Evolutionary conservation across 345 rosid genomes (phyloP).

Genomic region (Hibiscus tridactylites): DNA sequence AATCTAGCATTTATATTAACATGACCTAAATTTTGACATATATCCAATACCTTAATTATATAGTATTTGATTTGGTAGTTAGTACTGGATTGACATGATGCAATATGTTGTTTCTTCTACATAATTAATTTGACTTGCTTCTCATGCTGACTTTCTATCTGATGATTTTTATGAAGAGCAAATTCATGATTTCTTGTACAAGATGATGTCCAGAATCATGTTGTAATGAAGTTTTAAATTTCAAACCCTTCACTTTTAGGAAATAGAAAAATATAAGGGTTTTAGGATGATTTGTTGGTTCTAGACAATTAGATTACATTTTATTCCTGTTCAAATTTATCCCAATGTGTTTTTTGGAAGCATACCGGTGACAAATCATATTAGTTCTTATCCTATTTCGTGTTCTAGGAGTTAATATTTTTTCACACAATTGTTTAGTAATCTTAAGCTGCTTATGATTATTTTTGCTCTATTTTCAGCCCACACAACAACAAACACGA

Average conservation of each 20-base stretch:
- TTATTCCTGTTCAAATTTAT: not conserved
- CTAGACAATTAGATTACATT: not conserved
- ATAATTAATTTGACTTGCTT: not conserved
- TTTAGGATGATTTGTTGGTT: not conserved
- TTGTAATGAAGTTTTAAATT: not conserved
- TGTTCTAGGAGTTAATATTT: not conserved
- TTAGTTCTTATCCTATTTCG: not conserved
- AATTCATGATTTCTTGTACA: not conserved
- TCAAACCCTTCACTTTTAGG: not conserved
- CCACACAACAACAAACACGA: conserved; percentile 95
- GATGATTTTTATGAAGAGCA: not conserved
- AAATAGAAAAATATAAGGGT: not conserved
- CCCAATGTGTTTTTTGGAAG: not conserved
- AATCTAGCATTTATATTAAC: not conserved
- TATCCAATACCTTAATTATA: not conserved
- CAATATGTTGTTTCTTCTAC: not conserved
- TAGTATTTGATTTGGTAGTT: not conserved
- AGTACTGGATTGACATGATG: not conserved
- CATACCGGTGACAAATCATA: not conserved
- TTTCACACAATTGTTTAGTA: not conserved
- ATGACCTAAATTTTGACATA: not conserved
- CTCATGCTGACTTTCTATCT: not conserved
- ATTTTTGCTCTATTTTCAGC: conserved; percentile 30
- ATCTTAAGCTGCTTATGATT: conserved; percentile 1
- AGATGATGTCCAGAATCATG: not conserved